Evolutionary conservation across 495 filamentous ascomycete genomes (phyloP), one percentile per base, ranked within the genome.

Genomic region (Trichoderma virens): DNA sequence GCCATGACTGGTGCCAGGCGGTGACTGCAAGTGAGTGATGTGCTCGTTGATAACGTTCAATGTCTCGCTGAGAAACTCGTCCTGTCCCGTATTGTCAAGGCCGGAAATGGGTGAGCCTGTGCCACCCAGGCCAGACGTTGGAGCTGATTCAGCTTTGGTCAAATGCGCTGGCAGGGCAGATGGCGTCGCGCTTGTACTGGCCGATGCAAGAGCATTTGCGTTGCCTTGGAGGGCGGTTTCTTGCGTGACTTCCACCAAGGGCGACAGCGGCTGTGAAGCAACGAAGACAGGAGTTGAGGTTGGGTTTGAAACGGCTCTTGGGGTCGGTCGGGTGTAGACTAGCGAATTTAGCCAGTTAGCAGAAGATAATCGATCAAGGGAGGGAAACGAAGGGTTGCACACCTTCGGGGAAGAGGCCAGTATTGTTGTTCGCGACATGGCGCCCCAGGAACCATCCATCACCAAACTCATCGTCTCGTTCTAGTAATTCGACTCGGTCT

Each of bases 41-140:
- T 97, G 95, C 74, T 99, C 95, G 70, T 99, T 85, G 70, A 99
- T 99, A 35, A 98, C 95, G 69, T 91, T 96, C 64, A 99, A 75
- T 0, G 95, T 98, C 71, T 99, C 93, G 71, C 96, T 92, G 80
- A 99, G 90, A 30, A 98, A 93, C 3, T 92, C 90, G 64, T 80
- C 81, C 70, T 76, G 77, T 64, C 74, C 79, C n/a, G 65, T 18
- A 6, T 23, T 61, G 20, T 23, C 59, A 14, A 35, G 27, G 13
- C 30, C 59, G 28, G 59, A 34, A 20, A 39, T 30, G 59, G 34
- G 31, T 5, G 59, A 39, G 1, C 59, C 59, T 34, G 7, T 25
- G n/a, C 59, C 59, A 30, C 59, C 59, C 31, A 35, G 16, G 28
- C 31, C 59, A 35, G 59, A 61, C 27, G 66, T 62, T 32, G 68